Evolutionary conservation across 768 basidiomycete species (phyloP).

Genomic region (Coprinopsis marcescibilis): DNA sequence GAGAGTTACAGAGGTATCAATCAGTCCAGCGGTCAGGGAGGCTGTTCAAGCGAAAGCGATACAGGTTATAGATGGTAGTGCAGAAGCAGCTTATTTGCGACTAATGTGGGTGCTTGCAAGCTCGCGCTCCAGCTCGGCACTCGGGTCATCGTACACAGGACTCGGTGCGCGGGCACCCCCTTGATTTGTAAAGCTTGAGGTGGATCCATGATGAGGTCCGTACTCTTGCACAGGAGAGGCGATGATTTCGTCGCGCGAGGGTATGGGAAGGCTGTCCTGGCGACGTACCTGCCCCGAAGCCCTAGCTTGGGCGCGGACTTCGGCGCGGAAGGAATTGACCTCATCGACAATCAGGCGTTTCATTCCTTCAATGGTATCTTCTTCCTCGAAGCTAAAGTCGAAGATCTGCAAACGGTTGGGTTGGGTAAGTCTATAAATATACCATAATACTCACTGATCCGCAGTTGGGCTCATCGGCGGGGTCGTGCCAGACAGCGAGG

Average conservation of each 20-base stretch:
- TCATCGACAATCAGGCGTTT: conserved; percentile 91
- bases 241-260: conserved; percentile 74
- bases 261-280: conserved; percentile 80
- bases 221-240: conserved; percentile 69
- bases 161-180: conserved; percentile 44
- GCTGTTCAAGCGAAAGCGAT: no score
- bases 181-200: conserved; percentile 58
- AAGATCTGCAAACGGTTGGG: conserved; percentile 54
- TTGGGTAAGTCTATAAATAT: not conserved
- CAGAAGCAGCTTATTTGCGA: conserved; percentile 23
- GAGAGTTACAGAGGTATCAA: no score
- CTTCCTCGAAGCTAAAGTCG: conserved; percentile 94
- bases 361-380: conserved; percentile 97
- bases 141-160: conserved; percentile 81
- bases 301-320: conserved; percentile 82
- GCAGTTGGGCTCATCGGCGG: conserved; percentile 87
- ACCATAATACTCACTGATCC: conserved; percentile 47
- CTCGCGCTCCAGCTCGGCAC: conserved; percentile 80
- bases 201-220: conserved; percentile 55
- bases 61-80: no score
- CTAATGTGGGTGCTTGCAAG: conserved; percentile 66
- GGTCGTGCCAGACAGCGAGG: conserved; percentile 96
- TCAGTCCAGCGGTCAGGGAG: no score
- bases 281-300: conserved; percentile 66
- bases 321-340: conserved; percentile 81